These are phyloP conservation scores for Macroventuria anomochaeta DNA, from an alignment of 2,329 filamentous ascomycete genomes.

Conservation along the genomic window DNA sequence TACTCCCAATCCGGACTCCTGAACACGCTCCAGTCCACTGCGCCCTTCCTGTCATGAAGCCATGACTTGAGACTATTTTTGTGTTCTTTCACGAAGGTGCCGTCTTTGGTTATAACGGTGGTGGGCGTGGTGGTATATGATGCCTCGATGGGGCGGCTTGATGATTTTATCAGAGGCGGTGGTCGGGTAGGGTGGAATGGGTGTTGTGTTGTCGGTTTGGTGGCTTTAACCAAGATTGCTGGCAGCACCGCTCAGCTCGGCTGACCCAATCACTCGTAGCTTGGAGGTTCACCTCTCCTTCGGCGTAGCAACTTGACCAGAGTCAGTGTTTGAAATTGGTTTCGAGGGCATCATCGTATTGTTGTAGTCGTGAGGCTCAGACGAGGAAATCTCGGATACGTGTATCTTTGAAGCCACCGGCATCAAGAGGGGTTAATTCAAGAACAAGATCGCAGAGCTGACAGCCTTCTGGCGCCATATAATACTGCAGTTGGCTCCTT, in stretches of 20 bases:
- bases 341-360: neutral
- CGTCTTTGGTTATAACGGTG: neutral
- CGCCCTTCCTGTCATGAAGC: neutral
- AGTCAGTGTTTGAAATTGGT: neutral
- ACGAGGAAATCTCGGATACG: too few relatives aligned
- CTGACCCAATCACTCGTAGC: neutral
- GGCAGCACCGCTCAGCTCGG: neutral
- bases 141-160: neutral
- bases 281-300: neutral
- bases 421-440: neutral
- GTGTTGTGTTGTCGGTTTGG: neutral
- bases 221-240: too few relatives aligned
- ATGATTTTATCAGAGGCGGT: neutral
- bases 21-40: neutral
- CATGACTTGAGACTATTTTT: neutral
- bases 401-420: too few relatives aligned
- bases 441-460: too few relatives aligned
- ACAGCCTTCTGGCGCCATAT: neutral
- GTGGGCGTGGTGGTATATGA: neutral
- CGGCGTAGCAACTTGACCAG: neutral
- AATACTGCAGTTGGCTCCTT: neutral
- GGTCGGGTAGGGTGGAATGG: neutral
- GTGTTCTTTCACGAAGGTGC: neutral
- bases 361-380: too few relatives aligned
- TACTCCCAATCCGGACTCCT: neutral